Conservation (phyloP, 2,329 filamentous ascomycete genomes). For the Alternaria sp. region DNA sequence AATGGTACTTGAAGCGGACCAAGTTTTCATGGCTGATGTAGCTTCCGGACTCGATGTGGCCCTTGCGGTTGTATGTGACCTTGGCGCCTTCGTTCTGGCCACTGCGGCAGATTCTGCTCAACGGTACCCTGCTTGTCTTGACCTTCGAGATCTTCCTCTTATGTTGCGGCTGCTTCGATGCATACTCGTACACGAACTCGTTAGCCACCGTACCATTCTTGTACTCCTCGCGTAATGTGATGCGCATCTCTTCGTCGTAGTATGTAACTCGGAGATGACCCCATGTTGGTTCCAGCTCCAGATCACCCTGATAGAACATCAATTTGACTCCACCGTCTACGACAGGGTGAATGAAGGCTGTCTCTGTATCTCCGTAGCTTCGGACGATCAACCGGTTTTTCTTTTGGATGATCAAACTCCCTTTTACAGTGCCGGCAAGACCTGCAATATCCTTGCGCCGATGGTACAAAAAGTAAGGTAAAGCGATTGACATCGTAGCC, state of each 20-base stretch:
- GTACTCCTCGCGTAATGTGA: slow-evolving; percentile 57
- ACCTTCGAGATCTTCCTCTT: slow-evolving; percentile 51
- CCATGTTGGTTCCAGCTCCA: slow-evolving; percentile 57
- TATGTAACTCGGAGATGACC: slow-evolving; percentile 57
- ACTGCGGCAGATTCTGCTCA: slow-evolving; percentile 55
- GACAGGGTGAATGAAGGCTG: slow-evolving; percentile 57
- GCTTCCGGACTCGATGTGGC: slow-evolving; percentile 62
- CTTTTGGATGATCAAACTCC: slow-evolving; percentile 58
- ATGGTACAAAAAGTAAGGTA: slow-evolving; percentile 60
- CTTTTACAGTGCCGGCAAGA: slow-evolving; percentile 60
- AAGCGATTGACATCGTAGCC: slow-evolving; percentile 52
- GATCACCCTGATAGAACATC: slow-evolving; percentile 46
- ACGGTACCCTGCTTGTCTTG: slow-evolving; percentile 48
- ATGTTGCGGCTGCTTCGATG: slow-evolving; percentile 37
- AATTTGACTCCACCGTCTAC: slow-evolving; percentile 50
- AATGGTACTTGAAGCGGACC: slow-evolving; percentile 63
- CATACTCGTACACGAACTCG: slow-evolving; percentile 61
- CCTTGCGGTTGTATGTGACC: slow-evolving; percentile 62
- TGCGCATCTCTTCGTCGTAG: slow-evolving; percentile 58
- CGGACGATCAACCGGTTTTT: slow-evolving; percentile 58
- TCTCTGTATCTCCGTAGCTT: slow-evolving; percentile 58
- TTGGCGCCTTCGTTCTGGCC: slow-evolving; percentile 58
- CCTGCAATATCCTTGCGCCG: slow-evolving; percentile 58
- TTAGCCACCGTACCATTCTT: slow-evolving; percentile 55
- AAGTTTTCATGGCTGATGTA: slow-evolving; percentile 62